These are phyloP conservation scores for Polytrichum commune DNA, from an alignment of 225 moss, liverwort and hornwort genomes.

Conservation along the genomic window DNA sequence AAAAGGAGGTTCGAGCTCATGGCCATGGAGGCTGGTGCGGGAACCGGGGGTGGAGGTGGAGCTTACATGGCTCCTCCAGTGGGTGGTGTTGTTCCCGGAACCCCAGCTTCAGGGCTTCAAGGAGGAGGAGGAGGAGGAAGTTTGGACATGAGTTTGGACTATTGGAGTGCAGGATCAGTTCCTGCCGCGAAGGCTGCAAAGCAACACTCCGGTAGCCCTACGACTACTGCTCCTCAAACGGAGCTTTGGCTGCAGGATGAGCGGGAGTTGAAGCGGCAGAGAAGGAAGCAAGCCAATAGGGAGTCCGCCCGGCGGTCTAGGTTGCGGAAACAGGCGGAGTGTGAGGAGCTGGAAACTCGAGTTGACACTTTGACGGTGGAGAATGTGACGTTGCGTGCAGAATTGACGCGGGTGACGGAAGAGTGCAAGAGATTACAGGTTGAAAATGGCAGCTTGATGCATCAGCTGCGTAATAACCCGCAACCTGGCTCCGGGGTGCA, in stretches of 20 bases:
- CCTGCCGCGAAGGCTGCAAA: constrained; percentile 55
- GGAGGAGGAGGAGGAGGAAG: constrained; percentile 52
- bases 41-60: constrained; percentile 17
- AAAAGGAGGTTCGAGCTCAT: constrained; percentile 67
- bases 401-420: constrained; percentile 67
- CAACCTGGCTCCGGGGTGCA: constrained; percentile 18
- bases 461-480: constrained; percentile 33
- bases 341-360: constrained; percentile 78
- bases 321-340: constrained; percentile 87
- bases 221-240: constrained; percentile 46
- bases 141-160: constrained; percentile 71
- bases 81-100: constrained; percentile 5
- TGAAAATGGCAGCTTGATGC: constrained; percentile 57
- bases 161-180: constrained; percentile 63
- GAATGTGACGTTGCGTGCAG: constrained; percentile 68
- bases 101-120: constrained; percentile 33
- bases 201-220: constrained; percentile 49
- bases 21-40: constrained; percentile 47
- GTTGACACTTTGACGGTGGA: constrained; percentile 80
- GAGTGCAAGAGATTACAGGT: constrained; percentile 80
- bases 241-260: constrained; percentile 78
- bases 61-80: constrained; percentile 53
- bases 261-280: constrained; percentile 87
- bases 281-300: constrained; percentile 90
- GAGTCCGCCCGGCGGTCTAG: constrained; percentile 87